Percentiles rank a stretch among this genome's conserved stretches.
Conservation (phyloP, 192 early-diverging fungal species). For the Polychytrium aggregatum region DNA sequence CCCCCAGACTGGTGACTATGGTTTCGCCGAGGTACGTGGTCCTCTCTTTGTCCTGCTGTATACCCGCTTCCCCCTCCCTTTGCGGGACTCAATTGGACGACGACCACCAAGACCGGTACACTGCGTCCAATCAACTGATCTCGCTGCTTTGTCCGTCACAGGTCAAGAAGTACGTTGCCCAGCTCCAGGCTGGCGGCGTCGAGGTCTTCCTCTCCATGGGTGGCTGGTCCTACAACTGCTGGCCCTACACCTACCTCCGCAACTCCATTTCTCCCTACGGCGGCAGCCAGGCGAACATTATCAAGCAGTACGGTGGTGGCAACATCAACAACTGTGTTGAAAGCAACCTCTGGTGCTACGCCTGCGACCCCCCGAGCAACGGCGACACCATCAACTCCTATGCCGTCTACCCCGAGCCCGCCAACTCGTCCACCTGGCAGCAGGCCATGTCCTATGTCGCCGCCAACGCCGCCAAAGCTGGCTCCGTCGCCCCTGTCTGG, state of each 20-base stretch:
- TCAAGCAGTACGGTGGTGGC: slow-evolving; percentile 4
- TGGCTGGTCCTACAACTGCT: slow-evolving; percentile 4
- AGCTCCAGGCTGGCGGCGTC: slow-evolving; percentile 2
- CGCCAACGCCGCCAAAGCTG: no score
- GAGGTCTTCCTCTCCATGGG: slow-evolving; percentile 3
- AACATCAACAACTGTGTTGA: background rate
- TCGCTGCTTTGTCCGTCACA: no score
- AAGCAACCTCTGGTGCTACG: slow-evolving; percentile 4
- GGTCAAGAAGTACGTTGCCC: background rate
- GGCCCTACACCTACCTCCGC: slow-evolving; percentile 2
- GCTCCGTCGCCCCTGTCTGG: no score
- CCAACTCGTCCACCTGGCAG: background rate
- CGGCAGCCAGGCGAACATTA: background rate
- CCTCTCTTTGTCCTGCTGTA: no score
- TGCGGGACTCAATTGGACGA: no score
- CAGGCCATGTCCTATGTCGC: slow-evolving; percentile 3
- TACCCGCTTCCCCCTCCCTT: no score
- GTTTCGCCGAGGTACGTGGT: no score
- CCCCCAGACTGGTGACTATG: no score
- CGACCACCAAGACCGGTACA: no score
- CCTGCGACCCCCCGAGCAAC: slow-evolving; percentile 5
- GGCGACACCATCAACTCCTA: slow-evolving; percentile 5
- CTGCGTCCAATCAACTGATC: no score
- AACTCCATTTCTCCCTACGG: slow-evolving; percentile 1
- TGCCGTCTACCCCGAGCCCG: slow-evolving; percentile 8